These are phyloP conservation scores for Torrubiella hemipterigena DNA, from an alignment of 2,329 filamentous ascomycete genomes.

Conservation along the genomic window DNA sequence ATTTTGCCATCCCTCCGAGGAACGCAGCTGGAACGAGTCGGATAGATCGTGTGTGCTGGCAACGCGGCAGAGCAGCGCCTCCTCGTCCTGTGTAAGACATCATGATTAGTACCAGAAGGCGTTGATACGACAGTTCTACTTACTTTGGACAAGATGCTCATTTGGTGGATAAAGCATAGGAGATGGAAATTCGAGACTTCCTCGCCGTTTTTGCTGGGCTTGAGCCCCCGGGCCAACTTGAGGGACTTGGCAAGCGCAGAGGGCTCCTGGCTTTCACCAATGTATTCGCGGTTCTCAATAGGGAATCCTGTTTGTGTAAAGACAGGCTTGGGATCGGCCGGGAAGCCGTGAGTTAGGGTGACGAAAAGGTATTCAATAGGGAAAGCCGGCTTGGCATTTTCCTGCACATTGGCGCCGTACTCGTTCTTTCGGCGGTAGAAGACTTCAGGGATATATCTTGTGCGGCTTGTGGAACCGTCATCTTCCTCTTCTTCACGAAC, in stretches of 20 bases:
- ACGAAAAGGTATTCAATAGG: constrained; percentile 94
- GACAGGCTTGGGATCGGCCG: constrained; percentile 61
- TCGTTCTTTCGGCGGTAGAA: constrained; percentile 95
- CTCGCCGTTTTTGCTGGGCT: constrained; percentile 48
- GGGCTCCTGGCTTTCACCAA: constrained; percentile 78
- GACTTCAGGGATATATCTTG: constrained; percentile 90
- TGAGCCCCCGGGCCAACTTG: constrained; percentile 46
- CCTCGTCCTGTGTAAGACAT: constrained; percentile 63
- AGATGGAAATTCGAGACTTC: constrained; percentile 89
- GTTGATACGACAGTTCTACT: constrained; percentile 14
- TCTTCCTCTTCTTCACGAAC: constrained; percentile 88
- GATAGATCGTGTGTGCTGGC: constrained; percentile 70
- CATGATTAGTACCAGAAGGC: constrained; percentile 5
- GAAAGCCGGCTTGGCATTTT: constrained; percentile 93
- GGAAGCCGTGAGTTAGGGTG: constrained; percentile 93
- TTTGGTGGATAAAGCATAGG: constrained; percentile 70
- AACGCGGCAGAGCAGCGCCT: constrained; percentile 72
- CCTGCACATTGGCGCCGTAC: constrained; percentile 89
- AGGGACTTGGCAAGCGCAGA: constrained; percentile 57
- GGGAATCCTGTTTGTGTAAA: constrained; percentile 70
- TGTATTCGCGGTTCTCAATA: constrained; percentile 79
- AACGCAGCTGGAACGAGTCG: constrained; percentile 72
- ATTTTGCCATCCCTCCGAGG: constrained; percentile 87
- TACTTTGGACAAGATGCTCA: constrained; percentile 80
- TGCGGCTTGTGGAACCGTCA: constrained; percentile 52